phyloP scores from a whole-genome alignment of 345 rosid species.

The Pseudoturritis turrita region DNA sequence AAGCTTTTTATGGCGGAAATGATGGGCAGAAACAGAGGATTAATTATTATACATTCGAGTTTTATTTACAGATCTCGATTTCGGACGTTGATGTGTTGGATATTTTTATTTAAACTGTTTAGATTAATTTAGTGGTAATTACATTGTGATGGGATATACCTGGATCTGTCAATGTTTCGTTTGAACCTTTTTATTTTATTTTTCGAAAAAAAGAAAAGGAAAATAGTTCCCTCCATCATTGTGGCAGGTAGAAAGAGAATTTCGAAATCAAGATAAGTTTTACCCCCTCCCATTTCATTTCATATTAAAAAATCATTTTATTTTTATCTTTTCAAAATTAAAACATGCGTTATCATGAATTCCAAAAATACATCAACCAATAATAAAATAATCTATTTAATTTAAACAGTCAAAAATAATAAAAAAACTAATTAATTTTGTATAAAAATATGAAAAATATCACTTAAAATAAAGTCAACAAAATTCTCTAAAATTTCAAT shows the following conservation, averaged over 20 bases:
- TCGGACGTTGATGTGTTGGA: not conserved
- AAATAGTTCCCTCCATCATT: not conserved
- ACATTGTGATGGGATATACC: not conserved
- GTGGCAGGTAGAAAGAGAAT: not conserved
- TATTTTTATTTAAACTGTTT: not conserved
- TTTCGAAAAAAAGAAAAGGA: not conserved
- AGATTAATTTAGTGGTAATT: not conserved
- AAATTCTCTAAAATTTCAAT: too few species aligned
- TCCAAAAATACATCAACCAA: too few species aligned
- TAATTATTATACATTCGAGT: too few species aligned
- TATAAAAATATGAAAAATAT: too few species aligned
- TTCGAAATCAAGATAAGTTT: not conserved
- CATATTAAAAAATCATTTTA: too few species aligned
- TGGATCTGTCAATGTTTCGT: not conserved
- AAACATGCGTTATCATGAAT: too few species aligned
- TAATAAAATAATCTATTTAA: too few species aligned
- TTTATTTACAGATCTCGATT: not conserved
- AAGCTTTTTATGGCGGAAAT: constrained; percentile 14
- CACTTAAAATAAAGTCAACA: too few species aligned
- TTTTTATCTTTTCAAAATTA: too few species aligned
- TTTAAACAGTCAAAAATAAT: too few species aligned
- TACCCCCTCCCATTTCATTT: too few species aligned
- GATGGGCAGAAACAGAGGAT: not conserved
- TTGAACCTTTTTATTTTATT: not conserved
- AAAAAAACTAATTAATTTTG: too few species aligned